Evolutionary conservation across 768 basidiomycete species (phyloP).

Genomic region (Hortiboletus flavorubellus): DNA sequence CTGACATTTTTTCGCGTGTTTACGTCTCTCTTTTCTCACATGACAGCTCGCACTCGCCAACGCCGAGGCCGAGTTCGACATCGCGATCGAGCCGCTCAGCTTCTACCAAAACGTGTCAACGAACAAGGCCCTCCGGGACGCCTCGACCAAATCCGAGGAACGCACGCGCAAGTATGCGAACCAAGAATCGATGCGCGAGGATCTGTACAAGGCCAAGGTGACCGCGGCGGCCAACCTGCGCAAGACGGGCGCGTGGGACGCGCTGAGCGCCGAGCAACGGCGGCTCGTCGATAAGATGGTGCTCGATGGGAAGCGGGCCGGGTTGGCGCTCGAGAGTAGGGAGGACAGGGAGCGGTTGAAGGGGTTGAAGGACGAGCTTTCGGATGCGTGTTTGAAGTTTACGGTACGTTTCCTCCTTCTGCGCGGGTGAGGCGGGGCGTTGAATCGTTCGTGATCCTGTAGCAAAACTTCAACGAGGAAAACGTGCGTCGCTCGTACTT

Average conservation of each 20-base stretch:
- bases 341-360: slow-evolving; percentile 53
- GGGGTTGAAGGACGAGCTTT: slow-evolving; percentile 70
- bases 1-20: background rate
- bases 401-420: slow-evolving; percentile 41
- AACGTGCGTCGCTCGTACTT: slow-evolving; percentile 42
- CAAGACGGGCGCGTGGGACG: slow-evolving; percentile 56
- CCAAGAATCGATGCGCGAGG: slow-evolving; percentile 76
- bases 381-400: slow-evolving; percentile 74
- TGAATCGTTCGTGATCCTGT: background rate
- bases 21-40: background rate
- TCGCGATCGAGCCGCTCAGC: slow-evolving; percentile 52
- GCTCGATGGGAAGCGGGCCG: slow-evolving; percentile 76
- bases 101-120: slow-evolving; percentile 86
- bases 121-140: slow-evolving; percentile 73
- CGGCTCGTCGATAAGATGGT: slow-evolving; percentile 81
- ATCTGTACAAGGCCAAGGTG: slow-evolving; percentile 72
- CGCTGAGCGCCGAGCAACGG: slow-evolving; percentile 61
- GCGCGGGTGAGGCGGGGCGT: background rate
- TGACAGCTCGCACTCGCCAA: slow-evolving; percentile 56
- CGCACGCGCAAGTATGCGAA: slow-evolving; percentile 67
- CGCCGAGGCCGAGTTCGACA: slow-evolving; percentile 53
- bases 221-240: slow-evolving; percentile 68
- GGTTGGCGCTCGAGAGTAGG: slow-evolving; percentile 66
- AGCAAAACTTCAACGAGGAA: slow-evolving; percentile 93
- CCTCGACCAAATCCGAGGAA: slow-evolving; percentile 72